A percentile compares a stretch with the other conserved stretches of the same genome.
Evolutionary conservation across 1,139 yeast species (phyloP).

Genomic region (Magnusiomyces fungicola): DNA sequence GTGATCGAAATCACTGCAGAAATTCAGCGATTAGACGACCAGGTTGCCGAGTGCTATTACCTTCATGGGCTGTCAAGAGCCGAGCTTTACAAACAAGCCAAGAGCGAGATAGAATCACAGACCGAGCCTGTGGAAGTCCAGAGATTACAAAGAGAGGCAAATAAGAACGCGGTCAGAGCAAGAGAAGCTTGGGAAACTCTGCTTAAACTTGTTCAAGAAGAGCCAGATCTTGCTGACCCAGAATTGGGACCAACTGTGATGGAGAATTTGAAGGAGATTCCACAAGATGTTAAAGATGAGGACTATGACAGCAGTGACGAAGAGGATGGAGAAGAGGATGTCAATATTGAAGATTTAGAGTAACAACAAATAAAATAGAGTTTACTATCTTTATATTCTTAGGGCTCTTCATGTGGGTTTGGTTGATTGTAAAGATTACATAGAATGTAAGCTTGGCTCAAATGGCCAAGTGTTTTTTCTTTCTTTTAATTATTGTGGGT

Average conservation of each 20-base stretch:
- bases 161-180: slow-evolving; percentile 29
- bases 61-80: slow-evolving; percentile 73
- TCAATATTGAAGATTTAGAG: slow-evolving; percentile 14
- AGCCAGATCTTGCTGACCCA: slow-evolving; percentile 24
- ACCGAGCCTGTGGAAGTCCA: slow-evolving; percentile 9
- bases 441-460: no score
- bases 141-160: slow-evolving; percentile 15
- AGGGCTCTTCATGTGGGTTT: no score
- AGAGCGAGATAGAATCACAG: slow-evolving; percentile 2
- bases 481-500: no score
- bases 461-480: no score
- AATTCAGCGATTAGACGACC: slow-evolving; percentile 73
- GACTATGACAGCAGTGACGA: slow-evolving; percentile 25
- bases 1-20: slow-evolving; percentile 55
- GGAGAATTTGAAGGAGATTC: slow-evolving; percentile 33
- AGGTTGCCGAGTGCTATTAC: slow-evolving; percentile 70
- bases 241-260: slow-evolving; percentile 26
- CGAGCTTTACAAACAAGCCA: slow-evolving; percentile 31
- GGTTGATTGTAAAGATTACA: no score
- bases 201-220: slow-evolving; percentile 21
- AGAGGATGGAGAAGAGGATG: slow-evolving; percentile 17
- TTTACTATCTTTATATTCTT: not conserved
- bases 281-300: slow-evolving; percentile 26
- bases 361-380: not conserved
- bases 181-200: slow-evolving; percentile 28